Conservation (phyloP, 805 yeast genomes). For the Metschnikowia gruessii region DNA sequence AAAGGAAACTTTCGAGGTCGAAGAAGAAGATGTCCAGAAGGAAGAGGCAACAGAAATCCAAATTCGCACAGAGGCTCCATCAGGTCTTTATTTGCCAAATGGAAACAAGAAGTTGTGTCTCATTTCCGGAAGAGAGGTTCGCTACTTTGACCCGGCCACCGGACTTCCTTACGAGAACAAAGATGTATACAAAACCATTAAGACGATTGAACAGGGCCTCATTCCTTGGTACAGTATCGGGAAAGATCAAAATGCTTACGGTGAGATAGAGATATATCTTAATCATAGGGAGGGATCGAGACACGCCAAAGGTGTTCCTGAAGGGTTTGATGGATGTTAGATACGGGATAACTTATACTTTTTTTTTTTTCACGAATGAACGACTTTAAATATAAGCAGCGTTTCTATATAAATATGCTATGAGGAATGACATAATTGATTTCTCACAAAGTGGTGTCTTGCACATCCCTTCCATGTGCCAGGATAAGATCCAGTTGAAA, state of each 20-base stretch:
- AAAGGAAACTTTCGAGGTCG: slow-evolving; percentile 44
- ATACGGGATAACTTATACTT: not conserved
- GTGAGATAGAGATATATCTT: slow-evolving; percentile 40
- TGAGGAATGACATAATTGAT: not conserved
- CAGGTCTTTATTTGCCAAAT: slow-evolving; percentile 68
- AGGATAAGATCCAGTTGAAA: slow-evolving; percentile 63
- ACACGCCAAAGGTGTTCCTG: slow-evolving; percentile 86
- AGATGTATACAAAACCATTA: slow-evolving; percentile 70
- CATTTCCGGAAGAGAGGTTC: slow-evolving; percentile 74
- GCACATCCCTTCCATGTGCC: slow-evolving; percentile 62
- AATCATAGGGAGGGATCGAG: slow-evolving; percentile 52
- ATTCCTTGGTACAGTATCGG: slow-evolving; percentile 51
- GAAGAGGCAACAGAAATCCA: slow-evolving; percentile 42
- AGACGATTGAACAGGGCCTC: slow-evolving; percentile 45
- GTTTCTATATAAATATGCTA: not conserved
- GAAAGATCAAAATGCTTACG: slow-evolving; percentile 55
- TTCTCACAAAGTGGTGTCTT: slow-evolving; percentile 36
- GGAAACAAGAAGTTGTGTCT: slow-evolving; percentile 67
- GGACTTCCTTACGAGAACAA: slow-evolving; percentile 86
- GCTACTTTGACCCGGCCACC: slow-evolving; percentile 81
- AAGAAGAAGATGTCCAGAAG: slow-evolving; percentile 33
- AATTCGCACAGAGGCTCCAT: slow-evolving; percentile 67
- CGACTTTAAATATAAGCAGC: not conserved
- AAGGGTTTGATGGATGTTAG: slow-evolving; percentile 56
- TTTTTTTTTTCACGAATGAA: not conserved